phyloP scores from a whole-genome alignment of 148 eudicot genomes.

The Cornus controversa region DNA sequence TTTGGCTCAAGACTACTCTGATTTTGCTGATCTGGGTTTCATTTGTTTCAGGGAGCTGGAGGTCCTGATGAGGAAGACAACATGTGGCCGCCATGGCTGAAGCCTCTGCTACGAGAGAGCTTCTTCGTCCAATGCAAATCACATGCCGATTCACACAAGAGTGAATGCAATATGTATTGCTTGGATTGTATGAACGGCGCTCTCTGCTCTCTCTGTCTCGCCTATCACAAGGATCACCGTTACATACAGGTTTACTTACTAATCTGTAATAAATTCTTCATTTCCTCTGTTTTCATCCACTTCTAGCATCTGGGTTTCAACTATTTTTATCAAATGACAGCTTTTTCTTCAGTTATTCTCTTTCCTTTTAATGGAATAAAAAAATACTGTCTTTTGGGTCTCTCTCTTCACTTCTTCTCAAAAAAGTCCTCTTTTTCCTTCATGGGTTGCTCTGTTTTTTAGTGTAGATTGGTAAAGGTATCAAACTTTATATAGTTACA shows the following conservation, averaged over 20 bases:
- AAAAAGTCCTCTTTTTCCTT: background rate
- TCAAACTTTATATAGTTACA: background rate
- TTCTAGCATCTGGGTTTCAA: constrained; percentile 8
- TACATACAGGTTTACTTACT: constrained; percentile 63
- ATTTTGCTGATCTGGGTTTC: background rate
- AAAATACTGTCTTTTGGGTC: too few species aligned
- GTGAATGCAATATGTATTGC: constrained; percentile 94
- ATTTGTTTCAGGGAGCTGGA: constrained; percentile 46
- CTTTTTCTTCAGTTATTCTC: too few species aligned
- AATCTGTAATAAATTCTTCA: background rate
- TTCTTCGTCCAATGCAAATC: constrained; percentile 75
- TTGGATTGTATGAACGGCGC: constrained; percentile 79
- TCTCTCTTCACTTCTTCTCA: background rate
- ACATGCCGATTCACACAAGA: constrained; percentile 82
- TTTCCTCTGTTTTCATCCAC: background rate
- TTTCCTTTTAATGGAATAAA: background rate
- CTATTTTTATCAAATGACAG: background rate
- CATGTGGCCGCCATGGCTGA: constrained; percentile 85
- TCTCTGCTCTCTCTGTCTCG: constrained; percentile 74
- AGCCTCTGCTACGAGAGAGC: constrained; percentile 52
- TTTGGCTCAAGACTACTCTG: background rate
- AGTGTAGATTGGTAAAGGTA: background rate
- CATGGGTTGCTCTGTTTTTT: background rate
- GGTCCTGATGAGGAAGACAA: constrained; percentile 75
- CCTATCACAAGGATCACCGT: constrained; percentile 63